These are phyloP conservation scores for Trametes villosa DNA, from an alignment of 768 basidiomycete genomes.

Conservation along the genomic window DNA sequence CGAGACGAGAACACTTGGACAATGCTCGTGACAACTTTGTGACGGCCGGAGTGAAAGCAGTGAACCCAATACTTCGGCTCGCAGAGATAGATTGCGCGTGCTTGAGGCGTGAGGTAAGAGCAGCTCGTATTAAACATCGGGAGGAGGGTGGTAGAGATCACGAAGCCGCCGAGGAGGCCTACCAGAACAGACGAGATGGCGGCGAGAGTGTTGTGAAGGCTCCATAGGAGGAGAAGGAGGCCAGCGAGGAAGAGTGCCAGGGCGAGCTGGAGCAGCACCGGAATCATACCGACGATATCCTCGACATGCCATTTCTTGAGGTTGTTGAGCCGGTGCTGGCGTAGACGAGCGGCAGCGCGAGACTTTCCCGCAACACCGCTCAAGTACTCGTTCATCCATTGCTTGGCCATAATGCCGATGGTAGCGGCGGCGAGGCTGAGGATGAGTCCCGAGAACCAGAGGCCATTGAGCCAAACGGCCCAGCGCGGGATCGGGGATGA, in stretches of 20 bases:
- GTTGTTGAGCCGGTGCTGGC: constrained; percentile 21
- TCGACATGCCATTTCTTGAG: constrained; percentile 21
- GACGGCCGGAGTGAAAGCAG: no score
- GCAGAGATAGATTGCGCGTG: no score
- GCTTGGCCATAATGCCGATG: constrained; percentile 33
- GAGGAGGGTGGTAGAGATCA: background rate
- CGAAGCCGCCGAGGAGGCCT: background rate
- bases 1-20: no score
- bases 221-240: constrained; percentile 19
- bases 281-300: constrained; percentile 17
- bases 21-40: no score
- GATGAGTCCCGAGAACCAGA: constrained; percentile 32
- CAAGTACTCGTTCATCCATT: constrained; percentile 30
- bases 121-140: background rate
- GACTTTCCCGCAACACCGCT: background rate
- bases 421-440: constrained; percentile 30
- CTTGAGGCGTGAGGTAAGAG: background rate
- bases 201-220: constrained; percentile 18
- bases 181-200: background rate
- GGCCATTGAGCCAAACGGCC: constrained; percentile 22
- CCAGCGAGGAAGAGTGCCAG: constrained; percentile 25
- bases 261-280: constrained; percentile 25
- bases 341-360: constrained; percentile 7
- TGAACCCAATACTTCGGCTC: no score
- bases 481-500: background rate